A percentile compares a stretch with the other conserved stretches of the same genome.
phyloP scores from a whole-genome alignment of 2,329 filamentous ascomycete genomes.

The Fusarium lateritium region DNA sequence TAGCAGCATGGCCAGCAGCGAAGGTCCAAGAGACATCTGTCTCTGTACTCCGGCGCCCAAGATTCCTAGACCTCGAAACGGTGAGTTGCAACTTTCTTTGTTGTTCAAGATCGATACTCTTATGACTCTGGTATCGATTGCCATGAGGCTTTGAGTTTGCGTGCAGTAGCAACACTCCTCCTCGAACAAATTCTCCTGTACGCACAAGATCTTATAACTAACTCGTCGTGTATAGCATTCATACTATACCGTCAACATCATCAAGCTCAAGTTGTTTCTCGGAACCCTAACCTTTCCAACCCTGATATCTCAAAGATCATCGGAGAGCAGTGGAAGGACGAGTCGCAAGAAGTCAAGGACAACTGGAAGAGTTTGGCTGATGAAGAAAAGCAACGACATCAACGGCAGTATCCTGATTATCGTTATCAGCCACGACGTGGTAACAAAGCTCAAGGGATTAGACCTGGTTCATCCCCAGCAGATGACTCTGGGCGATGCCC shows the following conservation, averaged over 20 bases:
- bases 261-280: slow-evolving; percentile 83
- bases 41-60: slow-evolving; percentile 71
- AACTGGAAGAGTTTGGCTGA: slow-evolving; percentile 92
- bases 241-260: slow-evolving; percentile 97
- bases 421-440: slow-evolving; percentile 89
- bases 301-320: slow-evolving; percentile 98
- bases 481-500: slow-evolving; percentile 73
- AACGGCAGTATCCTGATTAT: slow-evolving; percentile 92
- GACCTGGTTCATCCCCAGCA: slow-evolving; percentile 54
- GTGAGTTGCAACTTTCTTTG: slow-evolving; percentile 59
- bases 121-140: slow-evolving; percentile 3
- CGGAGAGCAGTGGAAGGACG: slow-evolving; percentile 89
- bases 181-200: background rate
- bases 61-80: slow-evolving; percentile 71
- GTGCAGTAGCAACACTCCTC: slow-evolving; percentile 13
- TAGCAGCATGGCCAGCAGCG: slow-evolving; percentile 50
- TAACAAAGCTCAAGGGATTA: slow-evolving; percentile 51
- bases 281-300: slow-evolving; percentile 92
- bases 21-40: slow-evolving; percentile 64
- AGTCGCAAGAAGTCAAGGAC: slow-evolving; percentile 80
- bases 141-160: slow-evolving; percentile 11
- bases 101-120: slow-evolving; percentile 9
- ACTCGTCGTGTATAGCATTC: slow-evolving; percentile 76
- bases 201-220: slow-evolving; percentile 34
- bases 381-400: slow-evolving; percentile 92